These are phyloP conservation scores for Diospyros kaki DNA, from an alignment of 148 eudicot genomes.

Conservation along the genomic window DNA sequence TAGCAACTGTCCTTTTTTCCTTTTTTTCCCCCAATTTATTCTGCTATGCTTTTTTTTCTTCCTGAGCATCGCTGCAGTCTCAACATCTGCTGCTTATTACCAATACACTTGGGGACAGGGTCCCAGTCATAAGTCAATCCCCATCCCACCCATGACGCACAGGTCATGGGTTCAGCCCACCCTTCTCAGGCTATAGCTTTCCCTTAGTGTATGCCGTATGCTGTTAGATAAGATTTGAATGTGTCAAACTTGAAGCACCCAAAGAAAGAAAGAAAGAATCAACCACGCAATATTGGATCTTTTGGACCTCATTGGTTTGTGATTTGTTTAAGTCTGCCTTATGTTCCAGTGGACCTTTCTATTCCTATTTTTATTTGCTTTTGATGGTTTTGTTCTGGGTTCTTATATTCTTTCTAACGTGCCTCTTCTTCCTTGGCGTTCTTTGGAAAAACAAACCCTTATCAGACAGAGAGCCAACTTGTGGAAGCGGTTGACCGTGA, in stretches of 20 bases:
- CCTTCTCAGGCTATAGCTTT: too few relatives aligned
- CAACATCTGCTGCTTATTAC: not conserved
- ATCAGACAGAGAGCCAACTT: conserved; percentile 59
- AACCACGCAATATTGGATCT: not conserved
- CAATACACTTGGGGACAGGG: too few relatives aligned
- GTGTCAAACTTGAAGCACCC: too few relatives aligned
- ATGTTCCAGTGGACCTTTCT: not conserved
- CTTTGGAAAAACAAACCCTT: not conserved
- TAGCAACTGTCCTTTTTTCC: not conserved
- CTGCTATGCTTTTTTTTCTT: not conserved
- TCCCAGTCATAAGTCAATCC: too few relatives aligned
- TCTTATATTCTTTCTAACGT: not conserved
- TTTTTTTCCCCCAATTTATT: not conserved
- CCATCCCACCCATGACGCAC: too few relatives aligned
- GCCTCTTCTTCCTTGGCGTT: not conserved
- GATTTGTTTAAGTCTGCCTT: not conserved
- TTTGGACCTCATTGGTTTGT: not conserved
- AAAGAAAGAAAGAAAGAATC: not conserved
- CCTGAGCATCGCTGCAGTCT: not conserved
- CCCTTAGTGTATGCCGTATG: too few relatives aligned
- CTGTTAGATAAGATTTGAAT: too few relatives aligned
- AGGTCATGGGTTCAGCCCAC: too few relatives aligned
- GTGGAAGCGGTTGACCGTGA: conserved; percentile 76
- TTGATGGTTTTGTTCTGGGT: not conserved
- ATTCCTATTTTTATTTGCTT: not conserved